Percentiles rank a stretch among this genome's conserved stretches.
Conservation (phyloP, 164 flowering plant genomes). For the Vitis riparia region DNA sequence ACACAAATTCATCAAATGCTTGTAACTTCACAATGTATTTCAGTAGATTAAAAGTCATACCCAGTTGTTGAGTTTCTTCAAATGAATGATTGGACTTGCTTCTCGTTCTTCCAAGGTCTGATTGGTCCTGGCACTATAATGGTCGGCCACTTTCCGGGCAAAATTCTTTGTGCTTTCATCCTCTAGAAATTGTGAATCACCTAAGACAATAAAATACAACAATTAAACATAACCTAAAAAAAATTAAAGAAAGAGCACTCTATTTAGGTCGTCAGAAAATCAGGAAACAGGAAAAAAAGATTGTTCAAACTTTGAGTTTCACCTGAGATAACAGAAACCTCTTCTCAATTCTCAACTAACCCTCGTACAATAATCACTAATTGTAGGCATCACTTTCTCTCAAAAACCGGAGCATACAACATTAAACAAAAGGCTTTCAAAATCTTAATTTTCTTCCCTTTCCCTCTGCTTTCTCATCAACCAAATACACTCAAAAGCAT, state of each 20-base stretch:
- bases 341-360: no score
- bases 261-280: neutral
- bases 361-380: no score
- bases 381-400: no score
- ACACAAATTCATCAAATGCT: neutral
- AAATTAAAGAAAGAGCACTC: neutral
- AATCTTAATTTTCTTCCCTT: neutral
- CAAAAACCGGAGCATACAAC: no score
- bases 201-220: slow-evolving; percentile 24
- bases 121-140: slow-evolving; percentile 92
- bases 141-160: slow-evolving; percentile 86
- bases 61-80: slow-evolving; percentile 95
- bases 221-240: neutral
- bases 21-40: neutral
- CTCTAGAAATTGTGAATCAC: slow-evolving; percentile 57
- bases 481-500: no score
- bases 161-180: slow-evolving; percentile 65
- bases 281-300: no score
- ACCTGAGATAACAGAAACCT: no score
- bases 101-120: slow-evolving; percentile 90
- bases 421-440: neutral
- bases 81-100: slow-evolving; percentile 88
- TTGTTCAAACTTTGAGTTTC: no score
- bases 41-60: slow-evolving; percentile 25
- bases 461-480: neutral